Base-by-base conservation (phyloP, 805 yeast genomes). In the Jamesozyma lodderae region DNA sequence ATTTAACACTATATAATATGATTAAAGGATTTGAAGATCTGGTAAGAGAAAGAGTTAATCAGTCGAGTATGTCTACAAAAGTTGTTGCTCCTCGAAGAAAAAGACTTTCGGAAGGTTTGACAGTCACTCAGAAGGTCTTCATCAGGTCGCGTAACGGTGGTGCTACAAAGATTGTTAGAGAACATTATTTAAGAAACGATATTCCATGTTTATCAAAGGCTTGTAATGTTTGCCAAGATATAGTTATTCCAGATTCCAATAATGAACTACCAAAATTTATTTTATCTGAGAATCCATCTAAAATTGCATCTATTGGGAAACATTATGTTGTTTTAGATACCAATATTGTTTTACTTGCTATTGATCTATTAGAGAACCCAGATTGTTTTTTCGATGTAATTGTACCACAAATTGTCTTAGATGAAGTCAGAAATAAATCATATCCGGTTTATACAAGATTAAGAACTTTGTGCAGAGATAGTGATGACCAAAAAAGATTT, bases 341-440 rank as follows among this genome's bases (percentile, higher is more conserved):
- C 2, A 90, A 92, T 54, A 79, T 92, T 46, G 80, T 83, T 1
- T 64, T 92, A 44, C 82, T 79, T 55, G 90, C 95, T 5, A 90
- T 92, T 44, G 99, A 92, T 60, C 64, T 92, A 42, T 64, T 92
- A 40, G 99, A 92, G 59, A 79, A 77, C 51, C 69, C 69, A 16
- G 70, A 73, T 22, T 80, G 83, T 38, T 84, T 92, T 53, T 80
- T 72, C 52, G 97, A 92, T 61, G 95, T 88, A 14, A 80, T 92
- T 40, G 66, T 92, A n/a, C 95, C 97, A 1, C 98, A 92, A 58
- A 82, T 94, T 6, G 96, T 86, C 2, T 67, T 92, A 25, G 96
- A 94, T 49, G 97, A 92, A 60, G 95, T 90, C 8, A 75, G 85
- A 46, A 86, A 86, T 56, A 70, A 80, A 53, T 84, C 95, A 36